phyloP scores from a whole-genome alignment of 495 filamentous ascomycete genomes.

The Filosporella fistucella region DNA sequence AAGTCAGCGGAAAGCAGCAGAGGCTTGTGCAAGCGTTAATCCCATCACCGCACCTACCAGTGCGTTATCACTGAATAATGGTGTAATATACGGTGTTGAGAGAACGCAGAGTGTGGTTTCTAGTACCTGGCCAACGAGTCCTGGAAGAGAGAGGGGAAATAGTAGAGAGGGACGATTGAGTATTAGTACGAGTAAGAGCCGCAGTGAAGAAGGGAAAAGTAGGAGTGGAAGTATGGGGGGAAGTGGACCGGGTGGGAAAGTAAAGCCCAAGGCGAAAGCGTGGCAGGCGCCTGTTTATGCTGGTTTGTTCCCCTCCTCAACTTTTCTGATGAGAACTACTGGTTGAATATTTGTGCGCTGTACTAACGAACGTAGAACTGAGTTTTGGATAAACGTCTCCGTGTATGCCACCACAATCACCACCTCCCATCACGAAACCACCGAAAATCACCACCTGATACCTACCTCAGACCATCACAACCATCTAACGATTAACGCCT shows the following conservation, averaged over 20 bases:
- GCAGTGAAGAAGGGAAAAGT: constrained; percentile 17
- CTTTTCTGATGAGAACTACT: no score
- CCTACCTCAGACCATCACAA: background rate
- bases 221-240: constrained; percentile 9
- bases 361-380: constrained; percentile 18
- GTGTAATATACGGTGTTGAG: constrained; percentile 11
- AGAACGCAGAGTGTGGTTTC: constrained; percentile 2
- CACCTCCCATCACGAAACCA: background rate
- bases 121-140: background rate
- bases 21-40: constrained; percentile 22
- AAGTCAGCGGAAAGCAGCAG: constrained; percentile 19
- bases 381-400: constrained; percentile 20
- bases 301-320: constrained; percentile 25
- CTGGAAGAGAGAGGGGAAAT: background rate
- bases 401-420: background rate
- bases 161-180: constrained; percentile 3
- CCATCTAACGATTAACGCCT: background rate
- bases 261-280: constrained; percentile 23
- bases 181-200: constrained; percentile 14
- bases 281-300: constrained; percentile 40
- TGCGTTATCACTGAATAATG: constrained; percentile 11
- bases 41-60: constrained; percentile 9
- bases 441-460: background rate
- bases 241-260: constrained; percentile 5
- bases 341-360: background rate